Percentiles rank a stretch among this genome's conserved stretches.
These are phyloP conservation scores for Auricularia cornea DNA, from an alignment of 768 basidiomycete genomes.

Conservation along the genomic window DNA sequence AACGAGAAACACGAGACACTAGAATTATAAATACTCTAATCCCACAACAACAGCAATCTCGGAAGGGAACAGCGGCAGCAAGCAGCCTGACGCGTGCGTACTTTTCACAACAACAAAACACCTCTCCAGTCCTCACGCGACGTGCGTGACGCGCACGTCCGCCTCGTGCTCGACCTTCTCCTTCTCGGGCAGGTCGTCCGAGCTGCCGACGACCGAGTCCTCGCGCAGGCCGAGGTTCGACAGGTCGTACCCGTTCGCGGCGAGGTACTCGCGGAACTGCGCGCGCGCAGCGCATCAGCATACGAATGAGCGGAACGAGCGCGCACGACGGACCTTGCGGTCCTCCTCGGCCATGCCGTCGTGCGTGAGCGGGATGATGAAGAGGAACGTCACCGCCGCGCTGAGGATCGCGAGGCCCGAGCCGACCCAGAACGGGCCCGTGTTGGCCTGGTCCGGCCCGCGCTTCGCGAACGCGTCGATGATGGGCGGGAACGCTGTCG, in stretches of 20 bases:
- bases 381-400: constrained; percentile 61
- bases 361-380: constrained; percentile 62
- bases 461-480: constrained; percentile 59
- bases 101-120: background rate
- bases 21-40: too few species aligned
- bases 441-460: constrained; percentile 48
- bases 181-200: background rate
- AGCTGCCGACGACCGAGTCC: background rate
- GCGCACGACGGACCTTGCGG: constrained; percentile 44
- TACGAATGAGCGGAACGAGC: too few species aligned
- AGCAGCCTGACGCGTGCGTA: too few species aligned
- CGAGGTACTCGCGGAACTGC: constrained; percentile 78
- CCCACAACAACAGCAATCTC: too few species aligned
- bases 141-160: background rate
- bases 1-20: too few species aligned
- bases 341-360: constrained; percentile 82
- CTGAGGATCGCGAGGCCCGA: constrained; percentile 66
- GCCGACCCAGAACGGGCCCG: constrained; percentile 85
- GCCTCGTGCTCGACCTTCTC: background rate
- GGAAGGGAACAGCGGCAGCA: too few species aligned
- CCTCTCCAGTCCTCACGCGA: background rate
- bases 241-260: constrained; percentile 71
- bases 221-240: constrained; percentile 53
- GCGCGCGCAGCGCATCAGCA: too few species aligned
- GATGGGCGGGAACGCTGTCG: constrained; percentile 56